Conservation (phyloP, 1,284 basidiomycete genomes). For the Leccinum subrobustum region DNA sequence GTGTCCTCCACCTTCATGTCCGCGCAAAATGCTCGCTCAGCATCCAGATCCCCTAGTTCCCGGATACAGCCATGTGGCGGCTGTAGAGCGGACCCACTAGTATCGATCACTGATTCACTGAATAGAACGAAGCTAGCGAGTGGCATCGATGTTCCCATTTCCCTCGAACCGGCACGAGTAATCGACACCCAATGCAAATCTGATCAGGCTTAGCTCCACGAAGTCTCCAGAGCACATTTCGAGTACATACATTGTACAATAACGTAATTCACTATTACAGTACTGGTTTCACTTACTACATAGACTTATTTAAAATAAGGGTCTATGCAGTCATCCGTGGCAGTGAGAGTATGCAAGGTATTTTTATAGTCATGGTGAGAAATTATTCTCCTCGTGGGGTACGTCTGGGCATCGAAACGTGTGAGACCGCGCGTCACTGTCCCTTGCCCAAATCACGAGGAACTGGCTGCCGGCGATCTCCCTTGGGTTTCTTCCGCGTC, state of each 20-base stretch:
- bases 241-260: conserved; percentile 9
- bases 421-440: conserved; percentile 1
- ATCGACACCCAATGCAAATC: conserved; percentile 3
- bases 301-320: conserved; percentile 10
- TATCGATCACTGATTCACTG: not conserved
- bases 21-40: conserved; percentile 9
- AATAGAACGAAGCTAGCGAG: conserved; percentile 12
- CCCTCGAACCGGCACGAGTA: not conserved
- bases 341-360: conserved; percentile 25
- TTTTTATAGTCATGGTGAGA: conserved; percentile 26
- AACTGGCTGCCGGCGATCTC: conserved; percentile 1
- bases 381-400: conserved; percentile 23
- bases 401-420: conserved; percentile 11
- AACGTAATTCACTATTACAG: conserved; percentile 27
- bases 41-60: not conserved
- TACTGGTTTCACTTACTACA: conserved; percentile 1
- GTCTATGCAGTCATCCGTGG: conserved; percentile 12
- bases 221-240: not conserved
- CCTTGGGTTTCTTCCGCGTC: conserved; percentile 40
- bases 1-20: conserved; percentile 16
- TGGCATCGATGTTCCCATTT: not conserved
- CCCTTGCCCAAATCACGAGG: conserved; percentile 10
- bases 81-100: conserved; percentile 14
- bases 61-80: conserved; percentile 9
- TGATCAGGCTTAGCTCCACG: not conserved